Evolutionary conservation across 108 stramenopile genomes (phyloP).

Genomic region (Nitzschia palea): DNA sequence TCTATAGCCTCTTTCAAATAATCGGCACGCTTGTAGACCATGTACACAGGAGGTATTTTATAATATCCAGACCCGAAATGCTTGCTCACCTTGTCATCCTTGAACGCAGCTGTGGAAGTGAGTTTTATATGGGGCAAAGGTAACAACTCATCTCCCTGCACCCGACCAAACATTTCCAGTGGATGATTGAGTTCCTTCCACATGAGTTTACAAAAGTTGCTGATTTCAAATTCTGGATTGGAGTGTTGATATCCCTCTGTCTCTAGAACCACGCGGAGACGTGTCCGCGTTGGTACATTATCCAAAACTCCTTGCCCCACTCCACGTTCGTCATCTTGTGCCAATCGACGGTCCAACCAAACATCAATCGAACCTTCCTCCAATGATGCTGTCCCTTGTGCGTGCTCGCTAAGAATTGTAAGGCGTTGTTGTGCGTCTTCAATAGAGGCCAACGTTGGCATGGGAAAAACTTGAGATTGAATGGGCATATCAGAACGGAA

Average conservation of each 20-base stretch:
- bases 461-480: slow-evolving; percentile 68
- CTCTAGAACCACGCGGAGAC: slow-evolving; percentile 53
- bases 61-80: not conserved
- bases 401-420: slow-evolving; percentile 60
- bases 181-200: slow-evolving; percentile 68
- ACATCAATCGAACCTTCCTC: slow-evolving; percentile 58
- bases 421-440: slow-evolving; percentile 50
- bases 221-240: slow-evolving; percentile 44
- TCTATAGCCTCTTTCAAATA: slow-evolving; percentile 48
- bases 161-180: slow-evolving; percentile 42
- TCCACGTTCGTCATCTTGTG: slow-evolving; percentile 52
- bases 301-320: slow-evolving; percentile 55
- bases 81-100: slow-evolving; percentile 16
- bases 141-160: not conserved
- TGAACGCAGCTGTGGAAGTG: not conserved
- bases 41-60: slow-evolving; percentile 46
- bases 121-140: slow-evolving; percentile 4
- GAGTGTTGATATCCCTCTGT: slow-evolving; percentile 11
- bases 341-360: slow-evolving; percentile 61
- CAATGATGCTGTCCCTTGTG: slow-evolving; percentile 59
- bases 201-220: slow-evolving; percentile 40
- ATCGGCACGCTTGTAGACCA: slow-evolving; percentile 62
- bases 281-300: slow-evolving; percentile 58
- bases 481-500: slow-evolving; percentile 58
- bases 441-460: slow-evolving; percentile 63